Percentiles rank a stretch among this genome's conserved stretches.
phyloP scores from a whole-genome alignment of 345 rosid genomes.

The Turnera subulata region DNA sequence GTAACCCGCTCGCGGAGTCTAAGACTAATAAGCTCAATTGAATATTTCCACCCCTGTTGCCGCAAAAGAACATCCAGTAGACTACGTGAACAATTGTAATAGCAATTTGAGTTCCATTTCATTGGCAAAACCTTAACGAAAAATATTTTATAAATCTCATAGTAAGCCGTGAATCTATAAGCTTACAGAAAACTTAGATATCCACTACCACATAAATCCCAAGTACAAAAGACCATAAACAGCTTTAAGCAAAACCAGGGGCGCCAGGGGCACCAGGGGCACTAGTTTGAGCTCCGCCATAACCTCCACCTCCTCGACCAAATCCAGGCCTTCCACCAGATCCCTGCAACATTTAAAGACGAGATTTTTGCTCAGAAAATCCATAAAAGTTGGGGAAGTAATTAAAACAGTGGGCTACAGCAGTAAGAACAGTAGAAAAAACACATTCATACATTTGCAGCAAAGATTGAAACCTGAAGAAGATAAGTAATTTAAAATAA shows the following conservation, averaged over 20 bases:
- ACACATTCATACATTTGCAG: no score
- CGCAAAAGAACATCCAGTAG: no score
- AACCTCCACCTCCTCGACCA: conserved; percentile 79
- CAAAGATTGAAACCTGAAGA: no score
- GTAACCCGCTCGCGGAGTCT: no score
- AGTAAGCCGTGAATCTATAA: background rate
- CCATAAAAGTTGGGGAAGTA: no score
- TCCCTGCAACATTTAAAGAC: conserved; percentile 29
- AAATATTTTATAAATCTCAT: background rate
- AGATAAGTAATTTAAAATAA: no score
- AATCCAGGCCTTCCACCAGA: conserved; percentile 66
- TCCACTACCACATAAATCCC: conserved; percentile 2
- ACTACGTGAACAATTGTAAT: no score
- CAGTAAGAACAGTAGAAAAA: no score
- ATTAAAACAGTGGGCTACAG: no score
- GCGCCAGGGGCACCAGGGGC: conserved; percentile 43
- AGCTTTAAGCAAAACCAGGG: conserved; percentile 44
- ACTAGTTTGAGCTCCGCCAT: conserved; percentile 44
- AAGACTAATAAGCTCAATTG: no score
- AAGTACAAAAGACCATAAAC: background rate
- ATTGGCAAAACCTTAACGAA: background rate
- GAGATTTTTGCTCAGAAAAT: background rate
- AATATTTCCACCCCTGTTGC: no score
- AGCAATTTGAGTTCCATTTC: background rate
- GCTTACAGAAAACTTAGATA: conserved; percentile 1